Percentiles rank a stretch among this genome's conserved stretches.
Conservation (phyloP, 495 filamentous ascomycete species). For the Jackrogersella minutella region DNA sequence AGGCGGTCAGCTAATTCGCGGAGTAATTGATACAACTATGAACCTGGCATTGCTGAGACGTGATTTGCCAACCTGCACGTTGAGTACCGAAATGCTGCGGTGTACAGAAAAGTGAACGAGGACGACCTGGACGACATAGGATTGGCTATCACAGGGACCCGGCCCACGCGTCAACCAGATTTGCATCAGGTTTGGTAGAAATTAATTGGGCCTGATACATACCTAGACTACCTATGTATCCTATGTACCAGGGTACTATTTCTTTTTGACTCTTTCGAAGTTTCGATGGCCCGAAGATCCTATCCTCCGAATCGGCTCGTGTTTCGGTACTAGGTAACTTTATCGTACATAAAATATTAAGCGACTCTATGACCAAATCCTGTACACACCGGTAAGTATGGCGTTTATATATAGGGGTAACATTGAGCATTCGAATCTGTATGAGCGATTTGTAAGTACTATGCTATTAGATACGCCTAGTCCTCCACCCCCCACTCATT, state of each 20-base stretch:
- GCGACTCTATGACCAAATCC: too few species aligned
- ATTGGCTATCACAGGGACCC: neutral
- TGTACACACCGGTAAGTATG: too few species aligned
- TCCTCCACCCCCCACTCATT: neutral
- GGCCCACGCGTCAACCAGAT: constrained; percentile 19
- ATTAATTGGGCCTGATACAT: constrained; percentile 9
- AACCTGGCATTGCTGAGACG: neutral
- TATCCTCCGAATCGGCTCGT: neutral
- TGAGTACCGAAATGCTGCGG: constrained; percentile 16
- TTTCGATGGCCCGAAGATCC: neutral
- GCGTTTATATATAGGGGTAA: too few species aligned
- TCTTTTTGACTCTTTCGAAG: neutral
- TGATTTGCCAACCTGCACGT: constrained; percentile 7
- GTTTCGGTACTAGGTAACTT: too few species aligned
- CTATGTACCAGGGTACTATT: neutral
- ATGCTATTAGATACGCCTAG: neutral
- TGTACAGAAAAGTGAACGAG: too few species aligned
- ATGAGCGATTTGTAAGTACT: constrained; percentile 6
- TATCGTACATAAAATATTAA: too few species aligned
- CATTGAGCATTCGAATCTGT: neutral
- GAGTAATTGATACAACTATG: constrained; percentile 8
- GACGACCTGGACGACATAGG: neutral
- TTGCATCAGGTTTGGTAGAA: neutral
- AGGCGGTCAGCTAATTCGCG: constrained; percentile 16
- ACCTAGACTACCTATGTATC: neutral